These are phyloP conservation scores for Boletales sp. DNA, from an alignment of 768 basidiomycete species.

Conservation along the genomic window DNA sequence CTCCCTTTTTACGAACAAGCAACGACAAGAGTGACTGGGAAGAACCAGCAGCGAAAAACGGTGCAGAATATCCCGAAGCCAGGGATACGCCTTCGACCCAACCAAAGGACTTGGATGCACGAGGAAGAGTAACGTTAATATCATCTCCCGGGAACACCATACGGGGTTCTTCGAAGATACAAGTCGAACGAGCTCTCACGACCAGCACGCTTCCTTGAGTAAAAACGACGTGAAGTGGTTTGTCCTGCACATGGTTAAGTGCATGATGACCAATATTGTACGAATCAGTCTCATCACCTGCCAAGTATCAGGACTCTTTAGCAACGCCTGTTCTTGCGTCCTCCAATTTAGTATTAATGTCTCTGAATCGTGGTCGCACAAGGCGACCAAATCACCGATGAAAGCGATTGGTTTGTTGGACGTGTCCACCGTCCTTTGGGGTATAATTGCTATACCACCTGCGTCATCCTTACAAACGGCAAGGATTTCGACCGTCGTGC, in stretches of 20 bases:
- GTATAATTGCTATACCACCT: slow-evolving; percentile 25
- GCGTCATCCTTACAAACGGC: slow-evolving; percentile 10
- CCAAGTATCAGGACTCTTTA: slow-evolving; percentile 37
- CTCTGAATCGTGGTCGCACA: slow-evolving; percentile 49
- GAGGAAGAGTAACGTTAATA: slow-evolving; percentile 25
- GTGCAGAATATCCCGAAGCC: slow-evolving; percentile 11
- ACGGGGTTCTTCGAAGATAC: slow-evolving; percentile 49
- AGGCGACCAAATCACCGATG: slow-evolving; percentile 48
- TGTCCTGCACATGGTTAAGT: slow-evolving; percentile 36
- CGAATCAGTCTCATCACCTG: slow-evolving; percentile 21
- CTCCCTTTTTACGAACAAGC: slow-evolving; percentile 54
- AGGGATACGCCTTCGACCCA: slow-evolving; percentile 64
- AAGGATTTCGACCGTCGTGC: slow-evolving; percentile 28
- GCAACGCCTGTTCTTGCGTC: slow-evolving; percentile 41
- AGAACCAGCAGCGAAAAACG: neutral
- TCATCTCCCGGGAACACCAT: slow-evolving; percentile 25
- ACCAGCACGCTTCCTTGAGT: slow-evolving; percentile 47
- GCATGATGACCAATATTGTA: neutral
- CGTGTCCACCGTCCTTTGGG: slow-evolving; percentile 36
- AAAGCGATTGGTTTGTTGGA: slow-evolving; percentile 46
- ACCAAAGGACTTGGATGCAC: slow-evolving; percentile 51
- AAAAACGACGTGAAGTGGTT: slow-evolving; percentile 52
- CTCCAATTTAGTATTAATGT: slow-evolving; percentile 58
- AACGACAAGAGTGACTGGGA: slow-evolving; percentile 37
- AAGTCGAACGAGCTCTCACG: slow-evolving; percentile 55